Base-by-base conservation (phyloP, 495 filamentous ascomycete genomes). In the Neurospora intermedia region DNA sequence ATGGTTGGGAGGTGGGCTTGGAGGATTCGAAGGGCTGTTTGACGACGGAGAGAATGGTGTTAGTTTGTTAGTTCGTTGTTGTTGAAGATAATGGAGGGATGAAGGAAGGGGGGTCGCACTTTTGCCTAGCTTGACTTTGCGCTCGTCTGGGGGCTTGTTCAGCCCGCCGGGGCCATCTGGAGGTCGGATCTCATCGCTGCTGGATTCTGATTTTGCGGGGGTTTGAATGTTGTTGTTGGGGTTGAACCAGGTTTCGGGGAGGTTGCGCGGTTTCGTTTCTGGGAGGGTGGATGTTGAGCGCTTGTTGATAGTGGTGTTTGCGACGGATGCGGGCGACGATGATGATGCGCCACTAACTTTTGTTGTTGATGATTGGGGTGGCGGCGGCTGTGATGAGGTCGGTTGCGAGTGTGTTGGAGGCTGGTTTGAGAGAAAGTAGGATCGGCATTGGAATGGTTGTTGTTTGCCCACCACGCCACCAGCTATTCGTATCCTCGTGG, bases 1-100 rank as follows among this genome's bases (percentile, higher is more conserved):
- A 99, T 88, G 16, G 91, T 93, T 20, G 96, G 94, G 41, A 99
- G 90, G 73, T 90, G 91, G 39, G 91, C 88, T 82, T 96, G 96
- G 42, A 99, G 90, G 71, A 88, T 92, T 41, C 93, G 89, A 40
- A 99, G 87, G 73, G 96, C 94, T 97, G 73, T 73, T 38, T 15
- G 20, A 43, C 31, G 20, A 43, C 31, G 69, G 39, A 16, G n/a
- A 16, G 4, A 40, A 35, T 48, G n/a, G n/a, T 31, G 66, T 73
- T 73, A 46, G 35, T 38, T 38, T 4, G 35, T 6, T 38, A n/a
- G n/a, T n/a, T n/a, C n/a, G n/a, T n/a, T 2, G 35, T 38, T 38
- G 35, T 0, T 5, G 35, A 38, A 38, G 35, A 38, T 38, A 4
- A 38, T 38, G 35, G 35, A 38, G 35, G 35, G 39, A 8, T 39